Evolutionary conservation across 805 yeast genomes (phyloP).

Genomic region (Lachancea waltii): DNA sequence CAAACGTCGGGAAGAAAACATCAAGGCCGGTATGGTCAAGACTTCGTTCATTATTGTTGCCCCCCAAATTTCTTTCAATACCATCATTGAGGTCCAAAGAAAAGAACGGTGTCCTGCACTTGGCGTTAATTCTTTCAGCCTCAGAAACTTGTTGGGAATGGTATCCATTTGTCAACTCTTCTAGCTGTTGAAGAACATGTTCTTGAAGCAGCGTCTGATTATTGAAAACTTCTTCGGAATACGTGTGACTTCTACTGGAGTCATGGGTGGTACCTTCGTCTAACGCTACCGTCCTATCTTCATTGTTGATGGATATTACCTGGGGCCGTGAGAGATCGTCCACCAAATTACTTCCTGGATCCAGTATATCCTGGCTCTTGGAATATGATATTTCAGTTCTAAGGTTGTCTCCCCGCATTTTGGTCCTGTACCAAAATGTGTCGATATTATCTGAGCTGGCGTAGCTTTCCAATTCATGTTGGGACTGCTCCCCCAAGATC

Average conservation of each 20-base stretch:
- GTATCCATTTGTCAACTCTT: slow-evolving; percentile 6
- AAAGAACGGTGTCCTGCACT: too few species aligned
- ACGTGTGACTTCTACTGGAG: too few species aligned
- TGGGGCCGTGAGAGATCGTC: too few species aligned
- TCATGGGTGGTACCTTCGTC: too few species aligned
- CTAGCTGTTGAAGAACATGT: slow-evolving; percentile 11
- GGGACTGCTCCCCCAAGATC: neutral
- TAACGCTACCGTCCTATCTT: too few species aligned
- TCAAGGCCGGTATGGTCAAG: neutral
- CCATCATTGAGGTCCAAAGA: too few species aligned
- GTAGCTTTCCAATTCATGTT: slow-evolving; percentile 1
- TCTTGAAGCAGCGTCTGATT: slow-evolving; percentile 10
- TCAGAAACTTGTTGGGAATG: too few species aligned
- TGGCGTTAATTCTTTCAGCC: too few species aligned
- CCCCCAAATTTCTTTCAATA: too few species aligned
- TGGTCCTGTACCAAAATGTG: slow-evolving; percentile 11
- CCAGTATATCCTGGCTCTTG: too few species aligned
- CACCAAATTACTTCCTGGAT: too few species aligned
- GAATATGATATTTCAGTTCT: slow-evolving; percentile 2
- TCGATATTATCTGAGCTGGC: slow-evolving; percentile 12
- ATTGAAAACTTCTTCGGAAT: slow-evolving; percentile 10
- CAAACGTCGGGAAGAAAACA: slow-evolving; percentile 1
- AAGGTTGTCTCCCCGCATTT: slow-evolving; percentile 6
- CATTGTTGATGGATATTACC: too few species aligned
- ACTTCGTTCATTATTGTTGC: neutral